These are phyloP conservation scores for Tritrichomonas musculus DNA, from an alignment of 208 protist genomes.

Conservation along the genomic window DNA sequence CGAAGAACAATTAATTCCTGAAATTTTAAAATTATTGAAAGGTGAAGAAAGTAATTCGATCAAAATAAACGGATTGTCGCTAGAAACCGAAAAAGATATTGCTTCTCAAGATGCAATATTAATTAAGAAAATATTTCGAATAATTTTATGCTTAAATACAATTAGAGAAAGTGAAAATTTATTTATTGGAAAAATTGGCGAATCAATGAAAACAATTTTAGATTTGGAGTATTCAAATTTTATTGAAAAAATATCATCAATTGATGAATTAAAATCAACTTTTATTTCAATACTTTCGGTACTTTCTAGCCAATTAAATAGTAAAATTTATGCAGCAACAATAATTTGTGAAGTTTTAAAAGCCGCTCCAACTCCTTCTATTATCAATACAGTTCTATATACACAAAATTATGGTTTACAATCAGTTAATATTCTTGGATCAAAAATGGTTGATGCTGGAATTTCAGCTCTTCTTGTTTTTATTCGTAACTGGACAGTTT, in stretches of 20 bases:
- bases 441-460: neutral
- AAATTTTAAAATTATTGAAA: neutral
- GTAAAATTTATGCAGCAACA: neutral
- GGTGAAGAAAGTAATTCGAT: neutral
- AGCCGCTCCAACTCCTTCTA: neutral
- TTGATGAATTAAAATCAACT: neutral
- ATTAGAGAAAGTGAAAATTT: neutral
- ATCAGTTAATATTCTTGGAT: neutral
- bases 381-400: neutral
- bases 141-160: neutral
- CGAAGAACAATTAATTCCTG: neutral
- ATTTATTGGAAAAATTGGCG: neutral
- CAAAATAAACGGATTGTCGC: no score
- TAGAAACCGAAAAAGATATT: neutral
- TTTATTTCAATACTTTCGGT: neutral
- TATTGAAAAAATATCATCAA: neutral
- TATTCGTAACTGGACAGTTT: constrained; percentile 11
- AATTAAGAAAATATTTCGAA: neutral
- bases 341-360: neutral
- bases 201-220: neutral
- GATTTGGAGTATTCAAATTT: neutral
- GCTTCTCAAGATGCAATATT: neutral
- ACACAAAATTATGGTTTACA: neutral
- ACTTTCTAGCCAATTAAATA: neutral
- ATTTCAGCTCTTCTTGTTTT: neutral